Base-by-base conservation (phyloP, 768 basidiomycete genomes). In the Boletus coccyginus region DNA sequence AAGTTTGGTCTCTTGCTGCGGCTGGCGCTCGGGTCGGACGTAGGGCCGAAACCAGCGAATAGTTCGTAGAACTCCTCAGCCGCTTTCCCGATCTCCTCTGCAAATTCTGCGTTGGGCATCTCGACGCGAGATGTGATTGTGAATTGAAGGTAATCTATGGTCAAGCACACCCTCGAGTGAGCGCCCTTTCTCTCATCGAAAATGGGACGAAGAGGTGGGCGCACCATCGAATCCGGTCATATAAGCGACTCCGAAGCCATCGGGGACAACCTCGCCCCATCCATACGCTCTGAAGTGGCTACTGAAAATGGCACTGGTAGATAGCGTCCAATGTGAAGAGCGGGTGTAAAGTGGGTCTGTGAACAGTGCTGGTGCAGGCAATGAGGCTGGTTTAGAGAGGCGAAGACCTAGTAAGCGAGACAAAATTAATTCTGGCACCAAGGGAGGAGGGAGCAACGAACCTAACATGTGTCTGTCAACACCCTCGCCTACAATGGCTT, bases 221-320 rank as follows among this genome's bases (percentile, higher is more conserved):
- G 52, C 55, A 87, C 88, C 85, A 60, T 90, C 83, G 64, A 83
- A 88, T 39, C 91, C 90, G n/a, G 94, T 94, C 82, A 93, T 87
- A 67, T 98, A 98, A 13, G 93, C 89, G 32, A 98, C 88, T 33
- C 95, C 95, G 67, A 95, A 98, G 2, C 95, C 95, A 61, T 97
- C 87, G 1, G 91, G 87, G 27, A 96, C 92, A 44, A 98, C 90
- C 80, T 93, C 91, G 47, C 95, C 95, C 95, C 95, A 98, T 14
- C 94, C 94, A 71, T 97, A 94, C 21, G 80, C 84, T 38, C 78
- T 81, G 66, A 98, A 85, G 70, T 90, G 87, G 57, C 86, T 86
- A n/a, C 89, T 92, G 64, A 88, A 90, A 32, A 98, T 78, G 6
- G 92, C 88, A 50, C 90, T 93, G 16, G 95, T 98, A 69, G 92